A percentile compares a stretch with the other conserved stretches of the same genome.
Conservation (phyloP, 805 yeast genomes). For the Myxozyma neotropica region DNA sequence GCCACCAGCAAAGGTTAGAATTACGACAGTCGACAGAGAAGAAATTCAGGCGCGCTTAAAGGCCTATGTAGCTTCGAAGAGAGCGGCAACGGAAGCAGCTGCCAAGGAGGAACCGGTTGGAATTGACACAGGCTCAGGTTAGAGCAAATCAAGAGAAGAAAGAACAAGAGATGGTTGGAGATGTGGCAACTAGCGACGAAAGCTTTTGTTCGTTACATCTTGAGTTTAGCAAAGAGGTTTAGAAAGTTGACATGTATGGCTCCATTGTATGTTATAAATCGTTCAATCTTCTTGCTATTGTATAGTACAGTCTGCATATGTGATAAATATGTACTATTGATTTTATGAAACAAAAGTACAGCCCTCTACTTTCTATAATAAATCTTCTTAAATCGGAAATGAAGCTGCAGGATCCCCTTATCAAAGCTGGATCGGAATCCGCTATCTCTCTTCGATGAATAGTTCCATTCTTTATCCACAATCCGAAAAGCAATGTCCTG, state of each 20-base stretch:
- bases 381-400: conserved; percentile 43
- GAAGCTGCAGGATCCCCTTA: conserved; percentile 43
- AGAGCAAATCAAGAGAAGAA: neutral
- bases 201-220: too few species aligned
- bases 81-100: conserved; percentile 3
- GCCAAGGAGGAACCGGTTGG: neutral
- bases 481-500: conserved; percentile 43
- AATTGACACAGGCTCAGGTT: neutral
- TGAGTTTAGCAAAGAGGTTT: neutral
- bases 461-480: conserved; percentile 45
- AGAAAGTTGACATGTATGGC: neutral
- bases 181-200: neutral
- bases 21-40: conserved; percentile 14
- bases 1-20: conserved; percentile 16
- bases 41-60: conserved; percentile 22
- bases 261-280: neutral
- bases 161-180: neutral
- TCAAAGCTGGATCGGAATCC: conserved; percentile 42
- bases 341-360: neutral
- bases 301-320: too few species aligned
- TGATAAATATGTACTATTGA: too few species aligned
- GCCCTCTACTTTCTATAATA: conserved; percentile 37
- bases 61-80: conserved; percentile 25
- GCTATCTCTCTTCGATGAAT: conserved; percentile 34
- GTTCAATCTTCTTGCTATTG: neutral